Evolutionary conservation across 768 basidiomycete genomes (phyloP), one percentile per base, ranked within the genome.

Genomic region (Astraeus odoratus): DNA sequence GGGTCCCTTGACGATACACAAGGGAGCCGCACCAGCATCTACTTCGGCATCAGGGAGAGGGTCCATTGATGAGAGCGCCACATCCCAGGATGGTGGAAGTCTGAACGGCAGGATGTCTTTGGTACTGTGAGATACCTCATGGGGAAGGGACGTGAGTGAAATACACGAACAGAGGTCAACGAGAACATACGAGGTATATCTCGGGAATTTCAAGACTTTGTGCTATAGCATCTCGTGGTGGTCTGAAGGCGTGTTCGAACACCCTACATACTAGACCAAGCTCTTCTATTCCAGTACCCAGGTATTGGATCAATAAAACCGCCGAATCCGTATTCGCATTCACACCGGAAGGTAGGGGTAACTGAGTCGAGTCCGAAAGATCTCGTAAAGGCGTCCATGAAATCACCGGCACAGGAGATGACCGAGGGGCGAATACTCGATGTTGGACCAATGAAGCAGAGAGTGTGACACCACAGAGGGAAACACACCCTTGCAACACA

Each of bases 1-100:
- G 1, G 87, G 77, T 1, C 95, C 95, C 57, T 83, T 89, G 18
- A 98, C 73, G 2, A 96, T 57, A 49, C 72, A 81, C 0, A 83
- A 65, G 0, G 67, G 58, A 0, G 65, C 59, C 3, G 47, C 46
- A 10, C 18, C 63, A 46, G 36, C 55, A 44, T 42, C 55, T 6
- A 27, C 43, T 8, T 44, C 39, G n/a, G 24, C n/a, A 8, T 25
- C 22, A 20, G 41, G 30, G 1, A 26, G n/a, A 27, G 43, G 23
- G 22, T 36, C 39, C n/a, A 46, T 29, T 3, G 38, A 50, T 19
- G 35, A 34, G 19, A 73, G 43, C 1, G 64, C 65, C 15, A 46
- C 42, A 1, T 62, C 53, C 70, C 70, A 73, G 5, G 69, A 66
- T 12, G 46, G 47, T 15, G 67, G 71, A 31, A 69, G 52, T 12